These are phyloP conservation scores for Metschnikowia chrysomelidarum DNA, from an alignment of 805 yeast genomes.

Conservation along the genomic window DNA sequence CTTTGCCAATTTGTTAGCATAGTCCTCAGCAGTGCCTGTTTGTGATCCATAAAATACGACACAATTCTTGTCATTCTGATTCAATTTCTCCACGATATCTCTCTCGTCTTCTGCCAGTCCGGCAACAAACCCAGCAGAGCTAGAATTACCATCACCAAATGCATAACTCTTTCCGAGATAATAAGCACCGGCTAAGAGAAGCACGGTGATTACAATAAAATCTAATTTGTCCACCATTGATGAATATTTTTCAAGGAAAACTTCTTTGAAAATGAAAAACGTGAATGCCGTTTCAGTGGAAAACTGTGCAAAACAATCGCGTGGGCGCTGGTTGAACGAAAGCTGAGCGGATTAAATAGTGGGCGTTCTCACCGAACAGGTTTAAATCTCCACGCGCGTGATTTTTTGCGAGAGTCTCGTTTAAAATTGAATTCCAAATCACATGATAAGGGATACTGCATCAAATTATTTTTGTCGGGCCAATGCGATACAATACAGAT, in stretches of 20 bases:
- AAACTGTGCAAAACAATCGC: no score
- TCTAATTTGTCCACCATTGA: slow-evolving; percentile 76
- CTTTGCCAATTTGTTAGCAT: slow-evolving; percentile 84
- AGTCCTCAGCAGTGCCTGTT: slow-evolving; percentile 98
- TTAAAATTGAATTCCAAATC: background rate
- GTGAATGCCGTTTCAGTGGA: no score
- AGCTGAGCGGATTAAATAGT: no score
- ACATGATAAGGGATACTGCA: slow-evolving; percentile 1
- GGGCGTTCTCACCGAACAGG: no score
- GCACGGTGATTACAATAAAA: slow-evolving; percentile 60
- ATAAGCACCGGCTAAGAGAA: slow-evolving; percentile 62
- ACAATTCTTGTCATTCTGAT: slow-evolving; percentile 65
- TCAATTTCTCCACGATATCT: slow-evolving; percentile 57
- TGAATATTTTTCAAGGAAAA: no score
- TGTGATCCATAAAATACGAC: slow-evolving; percentile 90
- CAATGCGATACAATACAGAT: slow-evolving; percentile 4
- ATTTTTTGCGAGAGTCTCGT: no score
- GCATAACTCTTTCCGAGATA: slow-evolving; percentile 63
- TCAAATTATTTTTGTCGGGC: background rate
- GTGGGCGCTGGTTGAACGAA: no score
- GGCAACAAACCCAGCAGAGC: slow-evolving; percentile 31
- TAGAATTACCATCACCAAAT: slow-evolving; percentile 36
- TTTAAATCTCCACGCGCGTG: no score
- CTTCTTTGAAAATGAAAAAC: no score
- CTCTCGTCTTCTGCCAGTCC: slow-evolving; percentile 39